Evolutionary conservation across 2,329 filamentous ascomycete genomes (phyloP).

Genomic region (Furcasterigmium furcatum): DNA sequence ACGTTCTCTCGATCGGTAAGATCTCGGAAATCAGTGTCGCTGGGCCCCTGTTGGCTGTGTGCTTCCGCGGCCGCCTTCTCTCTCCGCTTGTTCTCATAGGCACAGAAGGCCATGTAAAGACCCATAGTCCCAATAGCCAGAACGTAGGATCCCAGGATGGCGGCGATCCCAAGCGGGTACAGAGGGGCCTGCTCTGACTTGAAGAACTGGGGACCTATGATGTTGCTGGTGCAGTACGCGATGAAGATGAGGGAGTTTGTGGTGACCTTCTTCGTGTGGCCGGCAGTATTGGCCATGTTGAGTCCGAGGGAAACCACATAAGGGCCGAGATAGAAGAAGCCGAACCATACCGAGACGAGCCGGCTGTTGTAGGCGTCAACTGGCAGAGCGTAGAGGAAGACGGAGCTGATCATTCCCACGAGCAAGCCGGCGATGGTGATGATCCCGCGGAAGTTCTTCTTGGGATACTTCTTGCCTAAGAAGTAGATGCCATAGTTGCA

Average conservation of each 20-base stretch:
- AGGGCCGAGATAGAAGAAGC: conserved; percentile 22
- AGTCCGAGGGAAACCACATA: conserved; percentile 20
- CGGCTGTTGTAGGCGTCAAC: conserved; percentile 19
- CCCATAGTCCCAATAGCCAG: conserved; percentile 23
- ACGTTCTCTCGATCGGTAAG: conserved; percentile 30
- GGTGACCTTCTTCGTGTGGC: conserved; percentile 36
- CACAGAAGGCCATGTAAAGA: conserved; percentile 22
- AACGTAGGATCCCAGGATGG: conserved; percentile 18
- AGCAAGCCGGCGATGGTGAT: conserved; percentile 15
- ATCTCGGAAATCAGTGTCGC: conserved; percentile 29
- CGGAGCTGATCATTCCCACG: conserved; percentile 19
- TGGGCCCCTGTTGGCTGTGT: too few relatives aligned
- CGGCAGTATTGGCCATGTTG: conserved; percentile 25
- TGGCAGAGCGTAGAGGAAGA: conserved; percentile 23
- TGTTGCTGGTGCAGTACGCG: conserved; percentile 36
- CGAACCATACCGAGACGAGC: conserved; percentile 28
- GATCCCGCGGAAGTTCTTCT: conserved; percentile 11
- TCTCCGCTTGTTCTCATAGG: conserved; percentile 25
- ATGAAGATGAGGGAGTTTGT: conserved; percentile 42
- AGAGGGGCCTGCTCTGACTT: conserved; percentile 24
- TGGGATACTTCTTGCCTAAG: conserved; percentile 11
- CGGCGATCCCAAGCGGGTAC: conserved; percentile 25
- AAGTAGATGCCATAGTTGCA: conserved; percentile 32
- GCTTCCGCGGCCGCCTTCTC: conserved; percentile 13
- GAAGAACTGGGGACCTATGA: conserved; percentile 38